Conservation (phyloP, 345 rosid genomes). For the Eucalyptus marginata region DNA sequence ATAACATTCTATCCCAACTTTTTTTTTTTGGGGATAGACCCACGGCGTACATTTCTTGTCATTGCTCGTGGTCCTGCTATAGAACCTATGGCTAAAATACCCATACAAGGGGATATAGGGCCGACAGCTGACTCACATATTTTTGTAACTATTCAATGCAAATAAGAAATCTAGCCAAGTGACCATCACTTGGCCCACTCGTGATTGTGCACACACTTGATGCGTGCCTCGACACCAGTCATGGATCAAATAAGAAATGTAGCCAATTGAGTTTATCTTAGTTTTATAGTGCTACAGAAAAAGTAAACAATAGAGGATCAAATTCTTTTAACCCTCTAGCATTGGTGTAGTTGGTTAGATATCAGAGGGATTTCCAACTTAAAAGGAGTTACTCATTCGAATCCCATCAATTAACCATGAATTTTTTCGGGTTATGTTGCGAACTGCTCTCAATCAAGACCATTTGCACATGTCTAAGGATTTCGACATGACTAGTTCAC, state of each 20-base stretch:
- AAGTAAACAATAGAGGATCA: neutral
- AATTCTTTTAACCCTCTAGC: neutral
- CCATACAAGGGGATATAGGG: rapidly evolving
- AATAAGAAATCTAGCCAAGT: too few relatives aligned
- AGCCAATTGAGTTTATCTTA: neutral
- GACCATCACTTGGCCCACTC: too few relatives aligned
- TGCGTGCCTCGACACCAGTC: rapidly evolving
- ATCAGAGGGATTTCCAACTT: neutral
- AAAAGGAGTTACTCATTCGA: too few relatives aligned
- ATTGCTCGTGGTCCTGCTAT: rapidly evolving
- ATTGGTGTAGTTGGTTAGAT: neutral
- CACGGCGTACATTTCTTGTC: rapidly evolving
- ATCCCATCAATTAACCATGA: too few relatives aligned
- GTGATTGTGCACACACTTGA: neutral
- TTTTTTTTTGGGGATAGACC: too few relatives aligned
- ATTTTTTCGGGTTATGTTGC: rapidly evolving
- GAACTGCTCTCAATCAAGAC: rapidly evolving
- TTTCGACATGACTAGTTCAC: too few relatives aligned
- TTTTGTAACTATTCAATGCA: neutral
- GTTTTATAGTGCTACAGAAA: neutral
- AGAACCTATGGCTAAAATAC: neutral
- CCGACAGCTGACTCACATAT: neutral
- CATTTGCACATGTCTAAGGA: neutral
- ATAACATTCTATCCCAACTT: too few relatives aligned
- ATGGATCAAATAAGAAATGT: neutral